Conservation (phyloP, 179 eudicot genomes). For the Pouteria campechiana region DNA sequence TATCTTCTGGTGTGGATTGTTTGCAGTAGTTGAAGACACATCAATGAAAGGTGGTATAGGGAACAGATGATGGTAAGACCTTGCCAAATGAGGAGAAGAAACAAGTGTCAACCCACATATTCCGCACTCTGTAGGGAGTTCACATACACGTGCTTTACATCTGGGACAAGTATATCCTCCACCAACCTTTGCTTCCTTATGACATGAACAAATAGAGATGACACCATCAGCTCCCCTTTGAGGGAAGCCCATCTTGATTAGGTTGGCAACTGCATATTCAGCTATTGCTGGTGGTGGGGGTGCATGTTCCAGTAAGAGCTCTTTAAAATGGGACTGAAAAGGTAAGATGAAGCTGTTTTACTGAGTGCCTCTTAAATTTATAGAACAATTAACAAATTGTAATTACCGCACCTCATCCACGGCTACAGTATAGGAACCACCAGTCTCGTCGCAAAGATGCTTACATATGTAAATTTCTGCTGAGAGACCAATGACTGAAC, state of each 20-base stretch:
- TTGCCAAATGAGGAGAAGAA: constrained; percentile 95
- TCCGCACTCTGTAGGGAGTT: constrained; percentile 80
- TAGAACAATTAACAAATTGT: not conserved
- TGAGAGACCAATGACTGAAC: constrained; percentile 79
- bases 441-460: constrained; percentile 81
- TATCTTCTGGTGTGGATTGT: constrained; percentile 20
- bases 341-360: not conserved
- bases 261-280: constrained; percentile 80
- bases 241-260: constrained; percentile 94
- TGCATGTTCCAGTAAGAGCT: constrained; percentile 79
- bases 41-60: constrained; percentile 82
- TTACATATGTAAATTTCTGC: constrained; percentile 94
- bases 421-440: constrained; percentile 74
- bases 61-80: constrained; percentile 93
- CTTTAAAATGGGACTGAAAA: constrained; percentile 74
- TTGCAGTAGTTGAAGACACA: constrained; percentile 36
- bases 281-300: constrained; percentile 98
- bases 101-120: constrained; percentile 94
- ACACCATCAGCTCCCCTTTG: constrained; percentile 91
- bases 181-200: constrained; percentile 89
- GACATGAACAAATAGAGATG: constrained; percentile 82
- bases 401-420: constrained; percentile 70
- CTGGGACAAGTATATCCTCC: constrained; percentile 96
- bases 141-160: constrained; percentile 90
- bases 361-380: not conserved